A percentile compares a stretch with the other conserved stretches of the same genome.
Conservation (phyloP, 208 protist species). For the Acanthamoeba pearcei region DNA sequence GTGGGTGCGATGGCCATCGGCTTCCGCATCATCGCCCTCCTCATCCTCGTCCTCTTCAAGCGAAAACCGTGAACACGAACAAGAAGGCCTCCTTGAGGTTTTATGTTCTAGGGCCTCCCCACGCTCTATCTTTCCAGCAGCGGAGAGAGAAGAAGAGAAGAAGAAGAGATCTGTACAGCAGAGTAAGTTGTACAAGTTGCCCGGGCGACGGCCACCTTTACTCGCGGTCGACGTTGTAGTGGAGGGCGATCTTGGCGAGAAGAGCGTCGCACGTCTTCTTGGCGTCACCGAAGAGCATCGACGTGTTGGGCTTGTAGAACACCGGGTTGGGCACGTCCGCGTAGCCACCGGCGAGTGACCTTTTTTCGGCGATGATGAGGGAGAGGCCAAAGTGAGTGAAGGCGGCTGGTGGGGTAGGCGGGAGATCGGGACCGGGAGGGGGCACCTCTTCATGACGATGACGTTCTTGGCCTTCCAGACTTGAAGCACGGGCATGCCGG, state of each 20-base stretch:
- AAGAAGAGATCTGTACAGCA: not conserved
- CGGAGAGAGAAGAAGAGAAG: not conserved
- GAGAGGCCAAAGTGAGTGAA: slow-evolving; percentile 38
- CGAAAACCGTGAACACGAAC: not conserved
- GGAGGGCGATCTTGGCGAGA: slow-evolving; percentile 60
- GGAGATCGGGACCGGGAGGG: not conserved
- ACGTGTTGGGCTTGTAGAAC: slow-evolving; percentile 93
- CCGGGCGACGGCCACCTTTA: not conserved
- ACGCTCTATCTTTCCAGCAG: too few relatives aligned
- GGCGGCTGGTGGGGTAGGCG: not conserved
- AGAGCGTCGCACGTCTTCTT: slow-evolving; percentile 87
- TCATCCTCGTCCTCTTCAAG: slow-evolving; percentile 24
- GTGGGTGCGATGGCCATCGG: not conserved
- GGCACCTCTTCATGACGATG: slow-evolving; percentile 93
- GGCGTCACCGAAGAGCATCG: slow-evolving; percentile 94
- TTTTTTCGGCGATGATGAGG: slow-evolving; percentile 13
- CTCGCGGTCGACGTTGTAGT: slow-evolving; percentile 22
- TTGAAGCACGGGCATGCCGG: slow-evolving; percentile 94
- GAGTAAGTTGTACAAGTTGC: not conserved
- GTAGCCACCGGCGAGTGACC: slow-evolving; percentile 44
- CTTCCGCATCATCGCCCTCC: not conserved
- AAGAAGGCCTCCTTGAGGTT: too few relatives aligned
- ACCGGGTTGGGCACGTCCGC: slow-evolving; percentile 91
- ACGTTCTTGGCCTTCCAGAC: slow-evolving; percentile 92
- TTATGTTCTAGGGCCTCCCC: too few relatives aligned